Evolutionary conservation across 495 filamentous ascomycete genomes (phyloP), one percentile per base, ranked within the genome.

Genomic region (Trypethelium eluteriae): DNA sequence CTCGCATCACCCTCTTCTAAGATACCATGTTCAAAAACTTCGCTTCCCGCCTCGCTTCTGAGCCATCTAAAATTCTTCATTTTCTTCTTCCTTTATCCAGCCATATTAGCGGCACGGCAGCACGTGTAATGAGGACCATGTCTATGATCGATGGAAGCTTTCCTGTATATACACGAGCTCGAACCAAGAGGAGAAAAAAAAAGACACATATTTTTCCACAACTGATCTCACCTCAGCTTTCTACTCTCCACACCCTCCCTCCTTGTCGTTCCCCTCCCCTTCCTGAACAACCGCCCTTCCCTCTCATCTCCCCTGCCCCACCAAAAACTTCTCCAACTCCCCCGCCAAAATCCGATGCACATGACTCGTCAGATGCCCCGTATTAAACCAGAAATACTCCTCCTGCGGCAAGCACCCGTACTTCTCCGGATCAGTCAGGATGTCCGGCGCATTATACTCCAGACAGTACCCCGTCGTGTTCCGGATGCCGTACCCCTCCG

Each of bases 321-420:
- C 67, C 72, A 80, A 70, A 69, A 70, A 73, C 39, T 41, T 62
- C 67, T 76, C 71, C 64, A 77, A 39, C 71, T 53, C 67, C 38
- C 44, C 67, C 3, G 79, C 76, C 63, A 82, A 59, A 18, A 79
- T 73, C 63, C 74, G 59, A 75, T 83, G 80, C 7, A 76, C 71
- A 69, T 78, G 75, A 38, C 74, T 79, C 4, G 80, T 83, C 70
- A 83, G 74, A 76, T 84, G 81, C 7, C 80, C 80, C 9, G 75
- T 76, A 70, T 83, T 79, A 65, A 75, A 82, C 80, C 81, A 83
- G 66, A 83, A 84, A 70, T 85, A 85, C 67, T 76, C 70, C 35
- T 77, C 69, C 70, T 81, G 64, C 53, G 79, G 75, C 57, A 74
- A 69, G 74, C 81, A 84, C 38, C 81, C 81, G 73, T 83, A 82